Base-by-base conservation (phyloP, 306 rosid genomes). In the Hippophae gyantsensis region DNA sequence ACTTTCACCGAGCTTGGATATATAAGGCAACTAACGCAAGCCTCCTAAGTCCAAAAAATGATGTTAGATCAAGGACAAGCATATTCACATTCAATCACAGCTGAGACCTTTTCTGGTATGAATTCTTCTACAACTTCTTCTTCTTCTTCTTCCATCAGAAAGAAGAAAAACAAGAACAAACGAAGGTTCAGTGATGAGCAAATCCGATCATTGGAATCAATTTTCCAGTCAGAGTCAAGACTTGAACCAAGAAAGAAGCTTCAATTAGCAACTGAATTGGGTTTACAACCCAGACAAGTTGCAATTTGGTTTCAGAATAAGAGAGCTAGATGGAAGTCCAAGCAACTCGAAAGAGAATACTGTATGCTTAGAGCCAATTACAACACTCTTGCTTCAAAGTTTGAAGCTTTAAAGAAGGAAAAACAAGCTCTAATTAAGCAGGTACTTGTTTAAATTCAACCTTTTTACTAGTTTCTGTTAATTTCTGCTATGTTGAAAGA, bases 231-330 rank as follows among this genome's bases (percentile, higher is more conserved):
- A 2, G 96, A 92, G 69, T 32, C 90, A 6, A 82, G 93, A 80
- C 86, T 92, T 18, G 99, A 92, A 46, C 96, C 93, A 0, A 63
- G 81, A 54, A 85, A 80, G 80, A 88, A 88, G 82, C 13, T 80
- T 60, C 79, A 92, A 64, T n/a, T 88, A 7, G 99, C 96, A 5
- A 76, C 69, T 32, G 90, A 92, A 42, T 80, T 92, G 59, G 99
- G 96, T 13, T 79, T 92, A 83, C 95, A 92, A 52, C 95, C 96
- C 13, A 69, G 95, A 41, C 93, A 92, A 62, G 93, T 92, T 54
- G 95, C 99, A 9, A 88, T 92, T 14, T 92, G 99, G 95, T 92
- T 92, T 63, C 99, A 88, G 80, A 92, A 92, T 70, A 92, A 74
- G 85, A 18, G 23, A 18, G 23, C 23, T 18, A 18, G 23, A 18